Evolutionary conservation across 177 flowering plant genomes (phyloP).

Genomic region (Vitis hybrid): DNA sequence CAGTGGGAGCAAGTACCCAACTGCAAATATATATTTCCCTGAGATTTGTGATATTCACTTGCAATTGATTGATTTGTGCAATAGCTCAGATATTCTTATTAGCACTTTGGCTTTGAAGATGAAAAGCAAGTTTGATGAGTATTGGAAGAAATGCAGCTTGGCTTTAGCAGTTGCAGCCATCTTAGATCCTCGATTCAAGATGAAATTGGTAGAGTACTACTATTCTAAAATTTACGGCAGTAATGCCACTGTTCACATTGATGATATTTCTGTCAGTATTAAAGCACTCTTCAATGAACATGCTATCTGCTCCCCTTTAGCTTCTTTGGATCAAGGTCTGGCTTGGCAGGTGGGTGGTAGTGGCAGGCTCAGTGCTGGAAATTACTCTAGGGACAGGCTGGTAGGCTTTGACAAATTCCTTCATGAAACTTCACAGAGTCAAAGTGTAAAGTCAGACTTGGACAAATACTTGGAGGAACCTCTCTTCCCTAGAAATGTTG

Average conservation of each 20-base stretch:
- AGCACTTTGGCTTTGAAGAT: slow-evolving; percentile 41
- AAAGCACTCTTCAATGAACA: slow-evolving; percentile 55
- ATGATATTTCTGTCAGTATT: slow-evolving; percentile 42
- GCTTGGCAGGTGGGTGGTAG: slow-evolving; percentile 36
- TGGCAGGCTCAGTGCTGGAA: slow-evolving; percentile 16
- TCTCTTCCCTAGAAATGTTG: slow-evolving; percentile 53
- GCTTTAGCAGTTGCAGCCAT: slow-evolving; percentile 55
- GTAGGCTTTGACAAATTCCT: slow-evolving; percentile 52
- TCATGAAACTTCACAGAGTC: slow-evolving; percentile 42
- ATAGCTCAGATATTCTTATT: slow-evolving; percentile 39
- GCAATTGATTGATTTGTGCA: slow-evolving; percentile 52
- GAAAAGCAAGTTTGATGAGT: slow-evolving; percentile 52
- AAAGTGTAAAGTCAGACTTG: slow-evolving; percentile 44
- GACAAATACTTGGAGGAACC: slow-evolving; percentile 71
- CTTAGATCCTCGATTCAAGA: slow-evolving; percentile 63
- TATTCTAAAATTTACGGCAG: slow-evolving; percentile 49
- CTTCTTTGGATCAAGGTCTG: slow-evolving; percentile 35
- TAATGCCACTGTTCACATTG: slow-evolving; percentile 34
- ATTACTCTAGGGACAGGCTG: slow-evolving; percentile 38
- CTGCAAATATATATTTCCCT: slow-evolving; percentile 52
- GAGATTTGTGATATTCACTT: slow-evolving; percentile 54
- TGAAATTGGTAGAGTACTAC: slow-evolving; percentile 60
- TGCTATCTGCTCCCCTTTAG: slow-evolving; percentile 42
- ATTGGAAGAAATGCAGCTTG: slow-evolving; percentile 50
- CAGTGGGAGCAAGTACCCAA: slow-evolving; percentile 31